Base-by-base conservation (phyloP, 441 rosid species). In the Euphorbia celastroides region DNA sequence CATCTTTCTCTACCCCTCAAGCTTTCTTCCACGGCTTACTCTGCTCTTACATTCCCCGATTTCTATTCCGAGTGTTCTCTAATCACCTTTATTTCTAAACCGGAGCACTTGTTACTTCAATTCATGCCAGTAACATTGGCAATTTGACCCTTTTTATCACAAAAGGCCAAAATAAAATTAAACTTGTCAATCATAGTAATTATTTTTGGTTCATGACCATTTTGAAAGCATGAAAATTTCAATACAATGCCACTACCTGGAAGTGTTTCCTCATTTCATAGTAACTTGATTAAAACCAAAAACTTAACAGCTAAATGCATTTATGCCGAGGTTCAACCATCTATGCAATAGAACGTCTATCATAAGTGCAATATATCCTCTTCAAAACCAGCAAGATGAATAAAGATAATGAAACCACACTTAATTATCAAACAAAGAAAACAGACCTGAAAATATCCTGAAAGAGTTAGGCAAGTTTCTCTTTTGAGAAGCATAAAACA, bases 401-500 rank as follows among this genome's bases (percentile, higher is more conserved):
- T 55, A 28, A 44, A 55, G 5, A 16, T 36, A 63, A 10, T 44
- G 12, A 20, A 52, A 54, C 34, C 20, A 34, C 22, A 14, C 32
- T 13, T 30, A 54, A 41, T 13, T 44, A 26, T n/a, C n/a, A 32
- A 38, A 5, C 34, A 41, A 73, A 50, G 70, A 69, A 63, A 62
- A 67, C 48, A 64, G 22, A 88, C 99, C 97, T 82, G 97, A 68
- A 78, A 94, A 89, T 64, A 94, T 70, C 77, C 78, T 78, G 81
- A 85, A 92, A 30, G 97, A 82, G 71, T 74, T 83, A 25, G 99
- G 99, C 75, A 94, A 69, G 22, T 76, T 84, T 66, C 98, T 84
- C 79, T 84, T 92, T 71, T 94, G 97, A 31, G 91, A 76, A 55
- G 89, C 92, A 72, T 85, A 81, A 71, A 92, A 89, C 92, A 92